phyloP scores from a whole-genome alignment of 169 alveolate species.

The Plasmodium chabaudi region DNA sequence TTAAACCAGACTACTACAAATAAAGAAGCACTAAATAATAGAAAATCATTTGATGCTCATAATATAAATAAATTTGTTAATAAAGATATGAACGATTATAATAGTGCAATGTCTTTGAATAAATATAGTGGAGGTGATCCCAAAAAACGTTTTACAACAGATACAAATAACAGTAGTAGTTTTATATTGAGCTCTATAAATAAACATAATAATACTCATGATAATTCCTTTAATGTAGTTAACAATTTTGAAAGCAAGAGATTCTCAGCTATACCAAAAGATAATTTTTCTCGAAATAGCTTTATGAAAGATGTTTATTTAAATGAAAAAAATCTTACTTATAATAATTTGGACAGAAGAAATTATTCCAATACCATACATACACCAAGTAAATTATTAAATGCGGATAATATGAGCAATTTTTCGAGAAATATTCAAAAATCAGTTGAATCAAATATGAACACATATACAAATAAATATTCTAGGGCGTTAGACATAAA shows the following conservation, averaged over 20 bases:
- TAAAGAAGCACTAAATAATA: constrained; percentile 16
- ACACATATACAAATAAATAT: constrained; percentile 46
- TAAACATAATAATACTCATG: constrained; percentile 24
- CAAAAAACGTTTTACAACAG: constrained; percentile 32
- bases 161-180: constrained; percentile 57
- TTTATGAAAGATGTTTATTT: constrained; percentile 12
- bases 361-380: background rate
- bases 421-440: constrained; percentile 38
- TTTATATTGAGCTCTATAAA: constrained; percentile 41
- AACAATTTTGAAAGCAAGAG: constrained; percentile 30
- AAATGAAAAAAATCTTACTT: constrained; percentile 16
- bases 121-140: constrained; percentile 34
- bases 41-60: constrained; percentile 22
- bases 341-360: constrained; percentile 18
- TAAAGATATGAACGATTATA: constrained; percentile 16
- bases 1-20: constrained; percentile 10
- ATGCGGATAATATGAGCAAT: constrained; percentile 43
- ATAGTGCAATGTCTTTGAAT: constrained; percentile 22
- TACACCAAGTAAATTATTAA: constrained; percentile 26
- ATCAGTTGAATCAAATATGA: constrained; percentile 52
- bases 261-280: constrained; percentile 8
- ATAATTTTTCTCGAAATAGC: background rate
- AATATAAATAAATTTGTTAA: constrained; percentile 11
- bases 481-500: constrained; percentile 71
- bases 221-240: constrained; percentile 19